These are phyloP conservation scores for Fusarium sp. DNA, from an alignment of 2,329 filamentous ascomycete species.

Conservation along the genomic window DNA sequence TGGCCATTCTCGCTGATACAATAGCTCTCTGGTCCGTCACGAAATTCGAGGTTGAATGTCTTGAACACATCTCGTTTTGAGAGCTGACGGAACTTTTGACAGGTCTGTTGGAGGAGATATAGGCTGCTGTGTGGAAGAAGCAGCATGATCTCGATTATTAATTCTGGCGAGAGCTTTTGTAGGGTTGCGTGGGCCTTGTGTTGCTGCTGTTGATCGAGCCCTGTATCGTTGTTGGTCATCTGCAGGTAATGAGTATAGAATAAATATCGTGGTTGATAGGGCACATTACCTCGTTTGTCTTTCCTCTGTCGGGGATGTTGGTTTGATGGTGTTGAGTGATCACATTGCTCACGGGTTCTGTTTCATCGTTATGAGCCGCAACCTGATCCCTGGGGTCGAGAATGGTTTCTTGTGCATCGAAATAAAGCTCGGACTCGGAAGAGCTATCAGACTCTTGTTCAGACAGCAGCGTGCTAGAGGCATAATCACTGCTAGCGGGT, in stretches of 20 bases:
- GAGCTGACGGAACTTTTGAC: not conserved
- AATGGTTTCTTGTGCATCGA: not conserved
- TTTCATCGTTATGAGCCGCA: not conserved
- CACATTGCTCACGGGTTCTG: not conserved
- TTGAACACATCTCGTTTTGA: not conserved
- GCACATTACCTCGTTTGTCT: not conserved
- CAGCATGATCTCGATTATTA: constrained; percentile 12
- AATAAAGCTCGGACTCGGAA: not conserved
- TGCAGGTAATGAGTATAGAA: not conserved
- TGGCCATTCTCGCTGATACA: not conserved
- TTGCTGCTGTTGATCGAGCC: not conserved
- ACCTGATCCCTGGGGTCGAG: not conserved
- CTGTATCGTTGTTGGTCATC: not conserved
- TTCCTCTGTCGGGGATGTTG: not conserved
- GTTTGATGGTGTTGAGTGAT: not conserved
- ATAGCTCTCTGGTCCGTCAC: not conserved
- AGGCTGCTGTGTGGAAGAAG: constrained; percentile 6
- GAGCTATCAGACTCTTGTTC: not conserved
- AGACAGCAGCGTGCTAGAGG: not conserved
- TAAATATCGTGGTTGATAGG: not conserved
- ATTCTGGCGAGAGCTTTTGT: not conserved
- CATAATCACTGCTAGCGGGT: not conserved
- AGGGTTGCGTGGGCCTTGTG: not conserved
- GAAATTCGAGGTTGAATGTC: constrained; percentile 9
- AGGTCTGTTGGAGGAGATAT: constrained; percentile 11